phyloP scores from a whole-genome alignment of 2,329 filamentous ascomycete genomes.

The Colletotrichum sp. region DNA sequence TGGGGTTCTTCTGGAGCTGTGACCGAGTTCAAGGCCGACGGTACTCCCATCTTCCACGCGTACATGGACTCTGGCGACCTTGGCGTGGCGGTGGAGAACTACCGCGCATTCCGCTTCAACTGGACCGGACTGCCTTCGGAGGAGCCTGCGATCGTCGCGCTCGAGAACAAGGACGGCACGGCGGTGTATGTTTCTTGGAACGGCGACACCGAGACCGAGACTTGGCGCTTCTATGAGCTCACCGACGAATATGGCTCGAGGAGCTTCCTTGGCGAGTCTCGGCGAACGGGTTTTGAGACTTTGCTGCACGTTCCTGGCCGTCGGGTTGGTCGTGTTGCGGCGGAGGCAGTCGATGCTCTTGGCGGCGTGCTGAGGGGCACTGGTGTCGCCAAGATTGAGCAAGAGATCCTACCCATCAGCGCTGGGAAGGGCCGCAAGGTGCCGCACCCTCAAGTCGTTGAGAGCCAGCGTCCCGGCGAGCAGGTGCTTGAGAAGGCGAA shows the following conservation, averaged over 20 bases:
- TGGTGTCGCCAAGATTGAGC: not conserved
- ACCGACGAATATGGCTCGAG: conserved; percentile 13
- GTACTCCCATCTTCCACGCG: conserved; percentile 56
- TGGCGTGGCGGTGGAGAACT: conserved; percentile 50
- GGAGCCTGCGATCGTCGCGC: conserved; percentile 27
- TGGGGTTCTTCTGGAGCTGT: conserved; percentile 58
- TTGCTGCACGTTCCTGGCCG: not conserved
- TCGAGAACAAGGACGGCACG: conserved; percentile 11
- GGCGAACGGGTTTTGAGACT: conserved; percentile 14
- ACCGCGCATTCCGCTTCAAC: conserved; percentile 57
- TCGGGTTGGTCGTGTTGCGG: not conserved
- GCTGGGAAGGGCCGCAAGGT: not conserved
- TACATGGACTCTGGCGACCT: conserved; percentile 46
- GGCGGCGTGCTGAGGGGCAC: not conserved
- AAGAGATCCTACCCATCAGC: not conserved
- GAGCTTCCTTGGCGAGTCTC: conserved; percentile 1
- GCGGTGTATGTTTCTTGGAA: conserved; percentile 37
- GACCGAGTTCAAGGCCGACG: conserved; percentile 52
- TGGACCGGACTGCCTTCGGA: conserved; percentile 56
- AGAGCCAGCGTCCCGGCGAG: not conserved
- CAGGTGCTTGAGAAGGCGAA: not conserved
- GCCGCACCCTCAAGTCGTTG: not conserved
- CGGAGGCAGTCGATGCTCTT: not conserved
- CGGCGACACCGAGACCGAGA: conserved; percentile 36
- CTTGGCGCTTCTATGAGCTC: conserved; percentile 31